phyloP scores from a whole-genome alignment of 495 filamentous ascomycete genomes.

The Cercophora sp. region DNA sequence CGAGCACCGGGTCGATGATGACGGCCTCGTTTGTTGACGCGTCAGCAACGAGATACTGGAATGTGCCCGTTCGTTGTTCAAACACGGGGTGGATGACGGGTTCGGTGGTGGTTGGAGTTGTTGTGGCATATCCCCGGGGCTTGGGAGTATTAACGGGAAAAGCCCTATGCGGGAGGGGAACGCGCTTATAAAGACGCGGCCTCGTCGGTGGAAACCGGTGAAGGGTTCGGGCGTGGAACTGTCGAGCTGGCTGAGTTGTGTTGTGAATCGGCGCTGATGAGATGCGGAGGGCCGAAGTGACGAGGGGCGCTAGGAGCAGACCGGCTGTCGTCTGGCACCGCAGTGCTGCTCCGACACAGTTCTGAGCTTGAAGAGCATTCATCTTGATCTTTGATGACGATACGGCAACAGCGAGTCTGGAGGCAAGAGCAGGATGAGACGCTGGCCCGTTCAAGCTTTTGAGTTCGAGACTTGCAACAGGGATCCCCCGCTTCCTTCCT shows the following conservation, averaged over 20 bases:
- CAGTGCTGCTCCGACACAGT: not conserved
- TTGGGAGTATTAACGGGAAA: not conserved
- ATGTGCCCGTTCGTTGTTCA: slow-evolving; percentile 46
- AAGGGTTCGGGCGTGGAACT: not conserved
- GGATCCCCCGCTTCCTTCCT: not conserved
- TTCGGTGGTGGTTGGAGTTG: no score
- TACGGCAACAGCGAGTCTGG: no score
- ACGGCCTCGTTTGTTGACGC: slow-evolving; percentile 41
- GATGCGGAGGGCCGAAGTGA: not conserved
- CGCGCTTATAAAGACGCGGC: no score
- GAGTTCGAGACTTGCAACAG: not conserved
- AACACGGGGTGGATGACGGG: slow-evolving; percentile 29
- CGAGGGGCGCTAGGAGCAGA: not conserved
- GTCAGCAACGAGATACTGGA: slow-evolving; percentile 59
- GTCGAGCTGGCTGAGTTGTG: not conserved
- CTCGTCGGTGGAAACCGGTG: no score
- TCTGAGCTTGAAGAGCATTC: not conserved
- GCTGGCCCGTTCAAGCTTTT: not conserved
- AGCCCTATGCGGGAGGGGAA: not conserved
- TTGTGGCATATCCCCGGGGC: no score
- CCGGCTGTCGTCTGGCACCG: not conserved
- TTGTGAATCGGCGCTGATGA: not conserved
- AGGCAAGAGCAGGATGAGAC: not conserved
- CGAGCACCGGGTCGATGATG: slow-evolving; percentile 59
- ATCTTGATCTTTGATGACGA: not conserved